phyloP scores from a whole-genome alignment of 2,329 filamentous ascomycete genomes.

The Fusarium decemcellulare region DNA sequence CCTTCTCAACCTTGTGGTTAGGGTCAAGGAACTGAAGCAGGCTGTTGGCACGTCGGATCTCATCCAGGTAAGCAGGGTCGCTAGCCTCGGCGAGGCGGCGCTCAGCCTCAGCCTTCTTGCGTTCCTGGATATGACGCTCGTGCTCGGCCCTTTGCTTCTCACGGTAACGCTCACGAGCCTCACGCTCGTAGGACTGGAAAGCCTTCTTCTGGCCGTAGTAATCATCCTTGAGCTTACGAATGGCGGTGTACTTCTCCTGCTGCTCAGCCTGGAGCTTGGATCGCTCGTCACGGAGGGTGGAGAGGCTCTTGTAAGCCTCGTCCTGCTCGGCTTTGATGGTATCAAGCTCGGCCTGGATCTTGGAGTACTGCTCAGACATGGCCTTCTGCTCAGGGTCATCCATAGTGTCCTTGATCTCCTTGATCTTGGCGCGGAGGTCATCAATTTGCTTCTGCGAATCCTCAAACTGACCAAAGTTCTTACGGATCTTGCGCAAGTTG shows the following conservation, averaged over 20 bases:
- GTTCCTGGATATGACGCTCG: conserved; percentile 78
- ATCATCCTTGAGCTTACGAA: conserved; percentile 90
- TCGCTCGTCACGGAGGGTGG: conserved; percentile 86
- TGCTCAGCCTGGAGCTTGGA: conserved; percentile 87
- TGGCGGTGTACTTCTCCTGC: conserved; percentile 85
- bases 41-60: conserved; percentile 90
- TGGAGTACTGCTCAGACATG: conserved; percentile 87
- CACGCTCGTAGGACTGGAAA: conserved; percentile 85
- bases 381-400: conserved; percentile 94
- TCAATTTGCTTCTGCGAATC: conserved; percentile 91
- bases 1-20: conserved; percentile 76
- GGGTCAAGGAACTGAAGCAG: conserved; percentile 95
- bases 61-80: conserved; percentile 90
- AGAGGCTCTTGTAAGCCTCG: conserved; percentile 89
- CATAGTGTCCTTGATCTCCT: conserved; percentile 88
- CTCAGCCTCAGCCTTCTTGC: conserved; percentile 82
- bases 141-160: conserved; percentile 88
- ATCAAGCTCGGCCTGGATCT: conserved; percentile 90
- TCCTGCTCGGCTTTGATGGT: conserved; percentile 93
- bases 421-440: conserved; percentile 87
- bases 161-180: conserved; percentile 81
- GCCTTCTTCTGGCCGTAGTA: conserved; percentile 88
- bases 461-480: conserved; percentile 90
- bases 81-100: conserved; percentile 85
- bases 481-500: conserved; percentile 87